These are phyloP conservation scores for Tothia fuscella DNA, from an alignment of 2,329 filamentous ascomycete species.

Conservation along the genomic window DNA sequence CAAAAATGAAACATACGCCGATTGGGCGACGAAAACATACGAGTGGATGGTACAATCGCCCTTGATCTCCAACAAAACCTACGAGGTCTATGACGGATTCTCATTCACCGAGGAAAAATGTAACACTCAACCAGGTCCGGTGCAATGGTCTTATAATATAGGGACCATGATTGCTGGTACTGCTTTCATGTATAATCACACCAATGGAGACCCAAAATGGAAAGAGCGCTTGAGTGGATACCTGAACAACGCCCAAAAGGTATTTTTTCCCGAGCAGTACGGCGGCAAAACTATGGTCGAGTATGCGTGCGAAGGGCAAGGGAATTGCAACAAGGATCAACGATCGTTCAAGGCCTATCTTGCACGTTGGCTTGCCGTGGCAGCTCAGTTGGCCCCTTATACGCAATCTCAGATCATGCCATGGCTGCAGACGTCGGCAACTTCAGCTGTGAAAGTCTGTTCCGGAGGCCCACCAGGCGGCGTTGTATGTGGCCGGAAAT, in stretches of 20 bases:
- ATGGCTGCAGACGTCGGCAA: constrained; percentile 44
- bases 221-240: constrained; percentile 39
- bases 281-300: constrained; percentile 50
- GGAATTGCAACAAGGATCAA: constrained; percentile 59
- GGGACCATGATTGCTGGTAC: constrained; percentile 54
- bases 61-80: constrained; percentile 18
- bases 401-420: constrained; percentile 44
- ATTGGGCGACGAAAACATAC: constrained; percentile 24
- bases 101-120: constrained; percentile 41
- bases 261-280: constrained; percentile 38
- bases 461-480: constrained; percentile 39
- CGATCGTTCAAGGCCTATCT: constrained; percentile 61
- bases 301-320: constrained; percentile 49
- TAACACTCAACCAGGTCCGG: constrained; percentile 16
- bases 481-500: constrained; percentile 34
- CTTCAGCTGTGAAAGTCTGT: constrained; percentile 52
- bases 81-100: constrained; percentile 30
- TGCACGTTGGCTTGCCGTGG: constrained; percentile 51
- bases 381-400: constrained; percentile 50
- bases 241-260: constrained; percentile 28
- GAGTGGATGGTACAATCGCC: constrained; percentile 20
- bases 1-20: constrained; percentile 24
- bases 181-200: constrained; percentile 40
- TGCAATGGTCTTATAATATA: constrained; percentile 53
- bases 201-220: constrained; percentile 41